phyloP scores from a whole-genome alignment of 148 eudicot species.

The Salicornia ramosissima region DNA sequence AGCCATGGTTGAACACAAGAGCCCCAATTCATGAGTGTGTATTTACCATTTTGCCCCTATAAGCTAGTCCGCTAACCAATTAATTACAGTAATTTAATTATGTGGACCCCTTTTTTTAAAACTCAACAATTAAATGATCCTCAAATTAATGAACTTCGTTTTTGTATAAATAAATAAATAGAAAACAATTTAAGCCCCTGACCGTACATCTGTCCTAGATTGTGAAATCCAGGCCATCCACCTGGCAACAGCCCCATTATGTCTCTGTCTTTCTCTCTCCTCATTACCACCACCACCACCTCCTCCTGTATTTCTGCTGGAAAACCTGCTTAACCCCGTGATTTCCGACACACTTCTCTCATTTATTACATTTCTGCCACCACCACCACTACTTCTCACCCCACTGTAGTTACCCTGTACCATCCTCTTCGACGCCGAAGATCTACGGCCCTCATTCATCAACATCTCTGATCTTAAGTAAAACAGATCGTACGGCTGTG shows the following conservation, averaged over 20 bases:
- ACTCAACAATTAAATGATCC: background rate
- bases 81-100: background rate
- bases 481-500: conserved; percentile 52
- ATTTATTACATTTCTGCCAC: conserved; percentile 47
- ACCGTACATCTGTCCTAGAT: conserved; percentile 40
- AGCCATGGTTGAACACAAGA: too few species aligned
- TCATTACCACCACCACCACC: conserved; percentile 17
- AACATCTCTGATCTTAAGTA: conserved; percentile 59
- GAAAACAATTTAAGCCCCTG: conserved; percentile 10
- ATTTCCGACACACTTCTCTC: conserved; percentile 91
- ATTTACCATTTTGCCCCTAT: too few species aligned
- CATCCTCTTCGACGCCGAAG: conserved; percentile 10
- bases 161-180: background rate
- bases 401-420: conserved; percentile 11
- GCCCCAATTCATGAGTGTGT: too few species aligned
- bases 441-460: conserved; percentile 48
- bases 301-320: conserved; percentile 2
- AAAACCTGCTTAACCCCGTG: conserved; percentile 62
- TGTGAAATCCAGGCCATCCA: conserved; percentile 81
- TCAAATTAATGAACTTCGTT: background rate
- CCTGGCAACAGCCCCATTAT: conserved; percentile 37
- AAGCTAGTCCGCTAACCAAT: too few species aligned
- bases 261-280: conserved; percentile 24
- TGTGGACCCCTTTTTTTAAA: background rate
- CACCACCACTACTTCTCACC: conserved; percentile 3